phyloP scores from a whole-genome alignment of 2,329 filamentous ascomycete genomes.

The Trichophyton mentagrophytes region DNA sequence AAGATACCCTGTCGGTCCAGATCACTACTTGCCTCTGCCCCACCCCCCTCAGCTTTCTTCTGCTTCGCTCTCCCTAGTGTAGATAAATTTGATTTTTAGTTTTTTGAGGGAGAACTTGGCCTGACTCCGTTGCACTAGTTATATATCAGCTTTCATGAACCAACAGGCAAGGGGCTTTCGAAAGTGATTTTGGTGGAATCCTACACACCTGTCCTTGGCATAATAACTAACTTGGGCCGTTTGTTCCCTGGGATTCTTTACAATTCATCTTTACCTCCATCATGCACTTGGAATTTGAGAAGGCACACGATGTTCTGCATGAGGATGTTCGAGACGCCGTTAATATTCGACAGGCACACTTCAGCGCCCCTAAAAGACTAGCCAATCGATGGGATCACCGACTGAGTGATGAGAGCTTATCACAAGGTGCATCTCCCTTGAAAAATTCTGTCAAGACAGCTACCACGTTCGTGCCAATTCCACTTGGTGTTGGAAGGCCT shows the following conservation, averaged over 20 bases:
- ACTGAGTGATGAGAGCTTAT: background rate
- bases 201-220: background rate
- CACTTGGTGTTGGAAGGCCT: background rate
- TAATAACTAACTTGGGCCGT: background rate
- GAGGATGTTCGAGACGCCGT: background rate
- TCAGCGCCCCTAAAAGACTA: background rate
- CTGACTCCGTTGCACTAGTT: no score
- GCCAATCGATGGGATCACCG: constrained; percentile 1
- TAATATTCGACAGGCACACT: background rate
- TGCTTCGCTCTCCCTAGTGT: no score
- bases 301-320: background rate
- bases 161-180: no score
- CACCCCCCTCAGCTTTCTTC: no score
- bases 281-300: background rate
- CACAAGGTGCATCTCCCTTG: background rate
- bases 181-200: background rate
- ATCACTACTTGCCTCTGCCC: no score
- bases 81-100: no score
- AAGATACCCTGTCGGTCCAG: no score
- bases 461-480: background rate
- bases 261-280: background rate
- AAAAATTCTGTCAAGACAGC: background rate
- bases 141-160: no score
- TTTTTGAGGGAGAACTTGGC: no score
- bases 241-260: background rate